Evolutionary conservation across 768 basidiomycete species (phyloP), one percentile per base, ranked within the genome.

Genomic region (Pleurotus cornucopiae): DNA sequence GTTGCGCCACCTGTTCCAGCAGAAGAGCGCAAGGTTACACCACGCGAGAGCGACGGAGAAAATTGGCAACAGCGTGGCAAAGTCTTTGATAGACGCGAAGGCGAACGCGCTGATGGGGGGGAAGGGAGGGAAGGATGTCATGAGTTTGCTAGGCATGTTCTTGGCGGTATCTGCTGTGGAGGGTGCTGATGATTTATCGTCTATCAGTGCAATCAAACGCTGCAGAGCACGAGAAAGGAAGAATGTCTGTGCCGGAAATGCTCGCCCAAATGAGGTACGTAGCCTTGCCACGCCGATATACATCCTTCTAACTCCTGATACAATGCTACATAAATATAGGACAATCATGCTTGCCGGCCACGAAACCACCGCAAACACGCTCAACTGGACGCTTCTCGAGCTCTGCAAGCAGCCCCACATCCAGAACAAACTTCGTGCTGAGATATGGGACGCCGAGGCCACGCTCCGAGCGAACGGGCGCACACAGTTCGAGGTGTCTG

Each of bases 41-140:
- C 78, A 79, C 47, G 75, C 76, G 7, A 73, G 77, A 23, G 69
- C 76, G 51, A 78, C 78, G 0, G 76, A 73, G 14, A 63, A 69
- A 21, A 58, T 79, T n/a, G 77, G 77, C 6, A 72, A 76, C 56
- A 72, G 67, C 34, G 71, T 84, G 14, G 76, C 81, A 0, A 69
- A 73, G 49, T 66, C 75, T 53, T 68, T 84, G 4, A 71, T 84
- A 7, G 69, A 74, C 11, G 72, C 71, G 18, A 82, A 83, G 63
- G 65, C 74, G 3, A 74, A 76, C 43, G 79, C 76, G 6, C 67
- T 79, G n/a, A 60, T 73, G 4, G 70, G 74, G 41, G 82, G 80
- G 2, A 80, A 76, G 60, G 72, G 73, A 18, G 76, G 71, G 51
- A 77, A 76, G 45, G 84, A 85, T 30, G 26, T 57, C 16, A 43